Conservation (phyloP, 2,329 filamentous ascomycete species). For the Aspergillus udagawae region DNA sequence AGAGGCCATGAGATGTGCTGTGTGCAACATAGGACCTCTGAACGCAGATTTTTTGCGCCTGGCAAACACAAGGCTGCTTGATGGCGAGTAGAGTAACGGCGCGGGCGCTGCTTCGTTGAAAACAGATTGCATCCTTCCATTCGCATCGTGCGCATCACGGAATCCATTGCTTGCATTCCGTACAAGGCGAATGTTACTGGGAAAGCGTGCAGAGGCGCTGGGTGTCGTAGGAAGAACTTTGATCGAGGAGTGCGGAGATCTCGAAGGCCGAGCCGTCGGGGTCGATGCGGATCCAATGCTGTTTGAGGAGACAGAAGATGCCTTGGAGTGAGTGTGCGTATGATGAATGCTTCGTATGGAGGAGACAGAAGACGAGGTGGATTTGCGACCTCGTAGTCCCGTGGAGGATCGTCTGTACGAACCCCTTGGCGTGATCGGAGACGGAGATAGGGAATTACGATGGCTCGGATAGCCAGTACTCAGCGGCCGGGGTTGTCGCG, state of each 20-base stretch:
- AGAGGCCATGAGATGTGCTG: slow-evolving; percentile 31
- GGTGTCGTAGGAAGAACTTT: slow-evolving; percentile 94
- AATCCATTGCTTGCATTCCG: slow-evolving; percentile 45
- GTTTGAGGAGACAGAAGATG: slow-evolving; percentile 84
- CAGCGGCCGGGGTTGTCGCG: slow-evolving; percentile 33
- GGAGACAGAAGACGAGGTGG: slow-evolving; percentile 90
- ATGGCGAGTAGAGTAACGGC: slow-evolving; percentile 36
- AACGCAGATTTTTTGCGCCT: slow-evolving; percentile 44
- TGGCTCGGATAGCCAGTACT: slow-evolving; percentile 34
- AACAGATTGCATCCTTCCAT: slow-evolving; percentile 23
- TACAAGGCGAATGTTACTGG: slow-evolving; percentile 79
- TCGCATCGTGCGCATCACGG: slow-evolving; percentile 23
- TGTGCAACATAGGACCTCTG: slow-evolving; percentile 43
- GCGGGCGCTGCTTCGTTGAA: slow-evolving; percentile 38
- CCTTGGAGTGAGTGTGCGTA: slow-evolving; percentile 86
- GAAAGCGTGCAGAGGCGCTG: slow-evolving; percentile 66
- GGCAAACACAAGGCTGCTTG: slow-evolving; percentile 44
- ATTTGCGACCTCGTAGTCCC: slow-evolving; percentile 86
- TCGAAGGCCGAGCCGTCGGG: slow-evolving; percentile 62
- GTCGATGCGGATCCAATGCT: slow-evolving; percentile 65
- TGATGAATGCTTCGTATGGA: slow-evolving; percentile 89
- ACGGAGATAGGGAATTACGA: slow-evolving; percentile 78
- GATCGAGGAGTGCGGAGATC: slow-evolving; percentile 82
- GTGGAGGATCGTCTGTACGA: slow-evolving; percentile 78
- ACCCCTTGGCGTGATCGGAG: slow-evolving; percentile 81